Evolutionary conservation across 805 yeast species (phyloP), one percentile per base, ranked within the genome.

Genomic region (Candida coquimbonensis): DNA sequence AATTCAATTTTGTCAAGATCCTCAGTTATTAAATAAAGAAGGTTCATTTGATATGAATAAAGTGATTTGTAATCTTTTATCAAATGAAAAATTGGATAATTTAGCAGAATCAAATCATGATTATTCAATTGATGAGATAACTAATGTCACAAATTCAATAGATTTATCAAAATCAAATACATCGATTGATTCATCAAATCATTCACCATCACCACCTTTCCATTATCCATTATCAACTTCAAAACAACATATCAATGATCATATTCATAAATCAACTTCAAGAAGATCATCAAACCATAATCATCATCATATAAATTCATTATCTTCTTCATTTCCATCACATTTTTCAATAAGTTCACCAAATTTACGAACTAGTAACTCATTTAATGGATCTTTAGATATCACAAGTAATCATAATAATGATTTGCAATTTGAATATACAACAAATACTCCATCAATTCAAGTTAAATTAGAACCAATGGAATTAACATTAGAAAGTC

Each of bases 1-100:
- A 7, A 25, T 48, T 17, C 14, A 40, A 7, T 58, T 58, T 43
- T 52, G 56, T 16, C 27, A 49, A 3, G 50, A 55, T 38, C 53
- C 53, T 9, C 41, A 36, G 8, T 40, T 58, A 9, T 46, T 46
- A 12, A 53, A 58, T 41, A 39, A 36, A 0, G 51, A 54, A 4
- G 61, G 56, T 9, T 51, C 52, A 13, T 55, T 58, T 42, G 62
- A 58, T 33, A 54, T 58, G 36, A 58, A 58, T 43, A 53, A 55
- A 40, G 61, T 58, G 14, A 55, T 58, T 36, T 50, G 53, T 14
- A 44, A 44, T 13, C 39, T 58, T 11, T 33, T 57, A 5, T 53
- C 61, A 1, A 36, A 45, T 7, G 58, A 57, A n/a, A 56, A 55
- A 31, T 38, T 58, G 1, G 52, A 54, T 14, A 58, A 58, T 41